Percentiles rank a stretch among this genome's conserved stretches.
Evolutionary conservation across 805 yeast genomes (phyloP).

Genomic region (Candida fluviatilis): DNA sequence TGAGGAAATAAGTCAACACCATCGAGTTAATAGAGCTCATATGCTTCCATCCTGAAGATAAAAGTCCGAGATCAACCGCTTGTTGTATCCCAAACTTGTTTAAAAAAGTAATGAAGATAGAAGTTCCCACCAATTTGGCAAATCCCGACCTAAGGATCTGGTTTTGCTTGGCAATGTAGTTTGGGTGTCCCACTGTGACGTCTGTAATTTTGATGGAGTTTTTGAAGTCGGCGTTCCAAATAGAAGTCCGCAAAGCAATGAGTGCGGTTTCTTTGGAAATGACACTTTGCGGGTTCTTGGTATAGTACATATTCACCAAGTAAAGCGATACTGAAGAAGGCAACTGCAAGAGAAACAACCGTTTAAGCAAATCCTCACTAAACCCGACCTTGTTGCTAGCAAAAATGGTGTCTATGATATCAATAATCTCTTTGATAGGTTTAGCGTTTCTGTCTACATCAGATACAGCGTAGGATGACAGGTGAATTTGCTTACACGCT

Average conservation of each 20-base stretch:
- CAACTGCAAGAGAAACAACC: conserved; percentile 28
- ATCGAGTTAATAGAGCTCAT: conserved; percentile 46
- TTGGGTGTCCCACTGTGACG: conserved; percentile 53
- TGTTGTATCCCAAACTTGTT: conserved; percentile 41
- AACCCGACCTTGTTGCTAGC: conserved; percentile 12
- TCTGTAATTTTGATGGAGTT: conserved; percentile 57
- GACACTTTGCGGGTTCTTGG: conserved; percentile 17
- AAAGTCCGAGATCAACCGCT: conserved; percentile 36
- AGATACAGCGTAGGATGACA: conserved; percentile 1
- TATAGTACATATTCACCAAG: conserved; percentile 22
- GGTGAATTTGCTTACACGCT: conserved; percentile 1
- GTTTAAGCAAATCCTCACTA: conserved; percentile 19
- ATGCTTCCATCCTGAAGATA: conserved; percentile 33
- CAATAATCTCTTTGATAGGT: conserved; percentile 4
- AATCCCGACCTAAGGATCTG: conserved; percentile 28
- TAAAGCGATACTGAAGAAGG: conserved; percentile 27
- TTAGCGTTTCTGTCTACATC: conserved; percentile 7
- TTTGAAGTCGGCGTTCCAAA: conserved; percentile 54
- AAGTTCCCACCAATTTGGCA: conserved; percentile 26
- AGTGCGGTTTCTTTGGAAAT: conserved; percentile 43
- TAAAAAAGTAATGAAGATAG: conserved; percentile 30
- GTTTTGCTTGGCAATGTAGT: conserved; percentile 38
- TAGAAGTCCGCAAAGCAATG: conserved; percentile 60
- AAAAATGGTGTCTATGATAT: conserved; percentile 7
- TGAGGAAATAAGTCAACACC: conserved; percentile 35